These are phyloP conservation scores for Akanthomyces dipterigenus DNA, from an alignment of 2,329 filamentous ascomycete genomes.

Conservation along the genomic window DNA sequence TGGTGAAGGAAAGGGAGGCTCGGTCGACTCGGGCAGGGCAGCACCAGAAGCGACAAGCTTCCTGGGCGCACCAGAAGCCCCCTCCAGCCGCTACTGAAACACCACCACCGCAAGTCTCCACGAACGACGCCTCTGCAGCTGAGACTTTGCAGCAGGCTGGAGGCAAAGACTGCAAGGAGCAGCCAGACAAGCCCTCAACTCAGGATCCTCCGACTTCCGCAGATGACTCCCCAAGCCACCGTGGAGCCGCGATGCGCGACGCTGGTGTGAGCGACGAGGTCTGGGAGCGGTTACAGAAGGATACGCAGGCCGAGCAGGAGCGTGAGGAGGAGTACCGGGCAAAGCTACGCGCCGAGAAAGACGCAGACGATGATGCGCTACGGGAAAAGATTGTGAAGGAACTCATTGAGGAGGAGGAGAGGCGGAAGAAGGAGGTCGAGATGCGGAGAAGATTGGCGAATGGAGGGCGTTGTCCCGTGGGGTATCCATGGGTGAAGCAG, in stretches of 20 bases:
- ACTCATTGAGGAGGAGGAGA: constrained; percentile 28
- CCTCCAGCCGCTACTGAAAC: no score
- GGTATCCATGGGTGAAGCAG: not conserved
- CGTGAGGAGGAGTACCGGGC: constrained; percentile 32
- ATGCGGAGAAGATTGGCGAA: constrained; percentile 43
- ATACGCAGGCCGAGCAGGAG: constrained; percentile 34
- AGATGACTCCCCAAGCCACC: no score
- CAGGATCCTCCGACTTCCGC: no score
- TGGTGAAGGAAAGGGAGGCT: constrained; percentile 17
- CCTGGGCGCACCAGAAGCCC: no score
- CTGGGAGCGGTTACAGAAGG: constrained; percentile 53
- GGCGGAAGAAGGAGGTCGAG: constrained; percentile 31
- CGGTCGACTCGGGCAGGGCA: no score
- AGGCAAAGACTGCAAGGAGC: no score
- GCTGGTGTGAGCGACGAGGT: constrained; percentile 50
- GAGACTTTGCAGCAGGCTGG: no score
- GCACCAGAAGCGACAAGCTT: no score
- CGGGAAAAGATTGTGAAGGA: constrained; percentile 31
- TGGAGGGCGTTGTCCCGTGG: constrained; percentile 34
- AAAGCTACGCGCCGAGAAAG: constrained; percentile 21
- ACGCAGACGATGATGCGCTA: constrained; percentile 19
- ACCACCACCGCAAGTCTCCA: no score
- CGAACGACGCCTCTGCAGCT: no score
- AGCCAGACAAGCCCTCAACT: no score
- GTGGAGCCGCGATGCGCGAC: constrained; percentile 36